Base-by-base conservation (phyloP, 225 moss, liverwort and hornwort species). In the Antitrichia curtipendula region DNA sequence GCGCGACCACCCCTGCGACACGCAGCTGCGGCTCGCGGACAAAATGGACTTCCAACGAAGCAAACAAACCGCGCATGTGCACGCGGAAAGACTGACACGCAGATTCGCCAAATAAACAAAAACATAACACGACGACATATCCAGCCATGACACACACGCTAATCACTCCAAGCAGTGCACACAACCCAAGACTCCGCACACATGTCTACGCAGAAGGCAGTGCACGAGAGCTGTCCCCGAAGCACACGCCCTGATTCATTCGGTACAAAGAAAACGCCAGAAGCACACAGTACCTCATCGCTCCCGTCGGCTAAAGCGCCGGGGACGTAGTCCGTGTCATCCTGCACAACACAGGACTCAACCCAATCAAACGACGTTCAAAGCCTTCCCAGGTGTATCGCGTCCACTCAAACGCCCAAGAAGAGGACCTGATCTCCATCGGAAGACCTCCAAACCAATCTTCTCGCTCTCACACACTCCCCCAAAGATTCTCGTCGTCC, bases 291-390 rank as follows among this genome's bases (percentile, higher is more conserved):
- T 97, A 97, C 96, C 97, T 97, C 96, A 84, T 94, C 95, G 84
- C 86, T 90, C 90, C 87, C 95, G 83, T 96, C 96, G 88, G 88
- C 92, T 24, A 87, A 40, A 84, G 93, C 89, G 89, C 91, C 88
- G 87, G 96, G 96, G 82, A 94, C 90, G 89, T 96, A 96, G 60
- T 97, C 97, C 93, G 85, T 83, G 90, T 97, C 97, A 93, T 94
- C 96, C 95, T 96, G 95, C 96, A 93, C 91, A 92, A 76, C 90
- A 91, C 92, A 94, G 82, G 88, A 86, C 91, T 86, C 89, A 95
- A 93, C 94, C 94, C 93, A 90, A 95, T 94, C 93, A 95, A 94
- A 91, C 93, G 89, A 91, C 83, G 87, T 83, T 91, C 84, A 88
- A 88, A 84, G 62, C 72, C 83, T 87, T 90, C 73, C 89, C 84